Base-by-base conservation (phyloP, 108 stramenopile species). In the Skeletonema grethae region DNA sequence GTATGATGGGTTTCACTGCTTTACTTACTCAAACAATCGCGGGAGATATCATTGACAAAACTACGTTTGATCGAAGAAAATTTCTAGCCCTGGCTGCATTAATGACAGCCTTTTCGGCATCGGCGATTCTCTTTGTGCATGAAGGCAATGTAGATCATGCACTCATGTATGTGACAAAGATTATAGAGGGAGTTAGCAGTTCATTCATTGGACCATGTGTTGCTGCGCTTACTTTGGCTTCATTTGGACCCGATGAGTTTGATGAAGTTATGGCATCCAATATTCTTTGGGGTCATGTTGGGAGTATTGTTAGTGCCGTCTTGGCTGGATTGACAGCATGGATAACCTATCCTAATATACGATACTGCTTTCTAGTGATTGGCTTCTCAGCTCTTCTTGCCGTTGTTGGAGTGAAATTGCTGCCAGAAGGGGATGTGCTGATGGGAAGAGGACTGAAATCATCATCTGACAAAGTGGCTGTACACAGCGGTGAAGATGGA, bases 191-290 rank as follows among this genome's bases (percentile, higher is more conserved):
- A 4, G 79, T 95, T 11, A 71, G 91, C 11, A 86, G 90, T 18
- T 86, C 85, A 7, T 95, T 95, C 62, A 95, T 95, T 64, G 90
- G 79, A 12, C 94, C 94, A 18, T 95, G 94, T 77, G 64, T 95
- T 31, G 90, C 87, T 11, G 88, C 94, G 2, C 65, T 95, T 70
- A 89, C 64, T 61, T 88, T 81, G 87, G 91, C 45, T 82, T 78
- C 56, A 2, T 95, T 95, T 68, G 94, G 94, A 30, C 94, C 94
- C 2, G 63, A 87, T 43, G 70, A 82, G n/a, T 95, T 95, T 77
- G 94, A 95, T 77, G 82, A 78, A 5, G 68, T 87, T 30, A 95
- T 95, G 94, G 94, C 91, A 10, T 80, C 75, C 38, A 95, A 95
- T 68, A 84, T 90, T 24, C 48, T 95, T 10, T 95, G 90, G 89